These are phyloP conservation scores for Schizophyllum commune DNA, from an alignment of 1,284 basidiomycete species.

Conservation along the genomic window DNA sequence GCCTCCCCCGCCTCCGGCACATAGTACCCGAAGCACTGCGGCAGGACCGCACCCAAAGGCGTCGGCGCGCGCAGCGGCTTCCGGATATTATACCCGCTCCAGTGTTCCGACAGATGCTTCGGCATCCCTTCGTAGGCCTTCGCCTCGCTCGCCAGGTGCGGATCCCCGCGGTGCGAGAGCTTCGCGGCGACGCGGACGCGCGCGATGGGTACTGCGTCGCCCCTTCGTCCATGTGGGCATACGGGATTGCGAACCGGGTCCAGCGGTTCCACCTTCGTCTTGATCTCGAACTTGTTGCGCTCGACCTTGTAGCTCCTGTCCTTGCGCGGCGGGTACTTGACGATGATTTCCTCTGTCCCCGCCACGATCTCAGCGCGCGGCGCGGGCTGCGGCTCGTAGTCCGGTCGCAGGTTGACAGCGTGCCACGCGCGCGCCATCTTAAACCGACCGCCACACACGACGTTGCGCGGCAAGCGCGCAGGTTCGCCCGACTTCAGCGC, in stretches of 20 bases:
- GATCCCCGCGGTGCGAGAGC: slow-evolving; percentile 20
- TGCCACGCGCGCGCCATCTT: background rate
- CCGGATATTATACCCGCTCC: slow-evolving; percentile 36
- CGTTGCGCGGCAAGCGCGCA: background rate
- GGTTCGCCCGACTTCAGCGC: background rate
- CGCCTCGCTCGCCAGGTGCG: slow-evolving; percentile 30
- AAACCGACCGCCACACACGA: background rate
- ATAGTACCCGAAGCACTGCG: slow-evolving; percentile 51
- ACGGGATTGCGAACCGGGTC: background rate
- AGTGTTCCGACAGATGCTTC: slow-evolving; percentile 37
- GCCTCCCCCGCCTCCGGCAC: slow-evolving; percentile 18
- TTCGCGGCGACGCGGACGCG: slow-evolving; percentile 25
- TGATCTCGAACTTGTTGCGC: background rate
- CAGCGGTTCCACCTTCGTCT: background rate
- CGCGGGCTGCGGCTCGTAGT: background rate
- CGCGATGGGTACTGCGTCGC: slow-evolving; percentile 17
- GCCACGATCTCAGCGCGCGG: background rate
- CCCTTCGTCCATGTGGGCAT: background rate
- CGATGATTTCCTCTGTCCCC: no score
- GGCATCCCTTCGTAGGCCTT: slow-evolving; percentile 36
- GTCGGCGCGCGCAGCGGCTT: slow-evolving; percentile 24
- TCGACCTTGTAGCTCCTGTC: no score
- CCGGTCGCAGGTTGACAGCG: background rate
- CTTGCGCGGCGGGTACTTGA: no score
- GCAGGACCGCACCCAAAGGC: slow-evolving; percentile 38